These are phyloP conservation scores for Pisolithus sp. DNA, from an alignment of 768 basidiomycete species.

Conservation along the genomic window DNA sequence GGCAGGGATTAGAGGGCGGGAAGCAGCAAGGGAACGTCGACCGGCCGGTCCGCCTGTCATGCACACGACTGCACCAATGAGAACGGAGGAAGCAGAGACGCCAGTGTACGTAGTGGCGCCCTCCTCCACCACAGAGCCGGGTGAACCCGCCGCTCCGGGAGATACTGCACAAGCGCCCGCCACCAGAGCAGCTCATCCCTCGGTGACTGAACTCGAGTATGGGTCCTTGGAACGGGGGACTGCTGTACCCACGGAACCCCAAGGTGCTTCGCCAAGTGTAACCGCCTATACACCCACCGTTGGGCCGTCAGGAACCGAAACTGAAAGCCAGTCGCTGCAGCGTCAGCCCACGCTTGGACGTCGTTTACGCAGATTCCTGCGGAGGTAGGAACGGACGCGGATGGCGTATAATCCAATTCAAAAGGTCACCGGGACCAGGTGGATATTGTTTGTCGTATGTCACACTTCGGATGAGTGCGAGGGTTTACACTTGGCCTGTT, in stretches of 20 bases:
- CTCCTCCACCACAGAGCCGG: not conserved
- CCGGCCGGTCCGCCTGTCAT: not conserved
- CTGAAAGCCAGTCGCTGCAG: too few relatives aligned
- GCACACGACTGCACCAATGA: not conserved
- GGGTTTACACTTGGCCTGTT: not conserved
- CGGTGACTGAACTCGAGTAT: not conserved
- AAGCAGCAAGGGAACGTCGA: not conserved
- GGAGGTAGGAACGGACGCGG: not conserved
- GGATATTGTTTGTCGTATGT: not conserved
- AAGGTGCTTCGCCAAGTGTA: too few relatives aligned
- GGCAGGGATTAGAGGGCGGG: not conserved
- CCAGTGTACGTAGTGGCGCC: not conserved
- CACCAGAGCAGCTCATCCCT: not conserved
- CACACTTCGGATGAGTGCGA: too few relatives aligned
- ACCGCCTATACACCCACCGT: too few relatives aligned
- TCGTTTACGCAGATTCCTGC: not conserved
- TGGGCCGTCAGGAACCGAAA: not conserved
- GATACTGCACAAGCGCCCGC: not conserved
- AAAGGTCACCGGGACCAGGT: not conserved
- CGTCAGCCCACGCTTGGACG: not conserved
- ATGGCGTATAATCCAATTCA: not conserved
- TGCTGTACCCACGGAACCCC: too few relatives aligned
- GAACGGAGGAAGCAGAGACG: not conserved
- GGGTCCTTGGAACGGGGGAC: not conserved
- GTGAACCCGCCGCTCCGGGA: not conserved